Evolutionary conservation across 495 filamentous ascomycete genomes (phyloP).

Genomic region (Aspergillus baeticus): DNA sequence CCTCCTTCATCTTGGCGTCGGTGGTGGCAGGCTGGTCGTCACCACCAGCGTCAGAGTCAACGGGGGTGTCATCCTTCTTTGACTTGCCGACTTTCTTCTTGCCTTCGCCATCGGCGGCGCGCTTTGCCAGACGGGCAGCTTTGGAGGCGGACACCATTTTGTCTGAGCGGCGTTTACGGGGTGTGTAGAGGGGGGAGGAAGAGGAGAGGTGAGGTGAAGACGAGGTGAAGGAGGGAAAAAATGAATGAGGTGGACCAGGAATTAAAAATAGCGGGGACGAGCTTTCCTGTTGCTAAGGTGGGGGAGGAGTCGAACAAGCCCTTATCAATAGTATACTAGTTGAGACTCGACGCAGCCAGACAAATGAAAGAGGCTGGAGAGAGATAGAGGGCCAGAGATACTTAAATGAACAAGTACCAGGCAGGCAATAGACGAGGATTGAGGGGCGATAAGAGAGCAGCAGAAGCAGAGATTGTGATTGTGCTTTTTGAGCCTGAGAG

Average conservation of each 20-base stretch:
- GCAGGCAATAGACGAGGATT: background rate
- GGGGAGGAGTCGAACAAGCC: conserved; percentile 32
- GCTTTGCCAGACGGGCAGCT: conserved; percentile 95
- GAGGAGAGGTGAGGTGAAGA: conserved; percentile 28
- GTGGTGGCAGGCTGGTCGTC: conserved; percentile 68
- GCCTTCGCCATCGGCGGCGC: conserved; percentile 62
- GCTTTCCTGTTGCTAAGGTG: conserved; percentile 23
- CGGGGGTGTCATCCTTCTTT: conserved; percentile 53
- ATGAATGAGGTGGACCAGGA: conserved; percentile 41
- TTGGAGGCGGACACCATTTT: conserved; percentile 87
- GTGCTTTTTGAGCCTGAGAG: conserved; percentile 10
- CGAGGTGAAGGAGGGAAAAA: conserved; percentile 27
- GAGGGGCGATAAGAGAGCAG: background rate
- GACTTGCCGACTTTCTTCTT: conserved; percentile 73
- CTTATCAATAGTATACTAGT: conserved; percentile 39
- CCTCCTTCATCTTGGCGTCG: conserved; percentile 70
- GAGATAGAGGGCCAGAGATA: background rate
- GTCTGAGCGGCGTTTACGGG: conserved; percentile 19
- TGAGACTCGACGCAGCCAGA: background rate
- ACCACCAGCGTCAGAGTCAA: conserved; percentile 58
- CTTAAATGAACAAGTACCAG: conserved; percentile 2
- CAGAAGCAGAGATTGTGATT: conserved; percentile 7
- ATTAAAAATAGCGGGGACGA: conserved; percentile 34
- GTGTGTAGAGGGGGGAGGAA: conserved; percentile 10
- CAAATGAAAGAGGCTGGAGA: background rate